These are phyloP conservation scores for Diaporthe ampelina DNA, from an alignment of 2,329 filamentous ascomycete genomes.

Conservation along the genomic window DNA sequence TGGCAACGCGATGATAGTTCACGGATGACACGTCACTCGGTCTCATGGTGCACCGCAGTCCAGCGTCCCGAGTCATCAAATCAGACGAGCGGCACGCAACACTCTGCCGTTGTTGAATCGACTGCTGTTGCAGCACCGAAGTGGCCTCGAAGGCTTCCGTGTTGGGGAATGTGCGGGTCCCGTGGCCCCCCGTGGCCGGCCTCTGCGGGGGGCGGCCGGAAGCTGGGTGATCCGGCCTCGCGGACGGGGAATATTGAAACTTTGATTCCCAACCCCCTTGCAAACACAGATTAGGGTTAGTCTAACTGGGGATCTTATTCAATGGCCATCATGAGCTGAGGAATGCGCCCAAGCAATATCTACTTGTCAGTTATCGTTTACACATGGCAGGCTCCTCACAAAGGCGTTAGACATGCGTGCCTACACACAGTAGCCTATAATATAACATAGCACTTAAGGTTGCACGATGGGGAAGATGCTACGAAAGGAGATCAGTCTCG, in stretches of 20 bases:
- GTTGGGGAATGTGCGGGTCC: constrained; percentile 16
- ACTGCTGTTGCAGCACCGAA: not conserved
- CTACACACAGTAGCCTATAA: too few relatives aligned
- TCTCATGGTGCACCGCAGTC: not conserved
- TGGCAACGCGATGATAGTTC: not conserved
- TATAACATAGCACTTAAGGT: too few relatives aligned
- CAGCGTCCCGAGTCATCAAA: constrained; percentile 12
- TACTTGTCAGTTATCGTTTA: not conserved
- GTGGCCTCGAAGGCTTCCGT: not conserved
- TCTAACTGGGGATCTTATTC: not conserved
- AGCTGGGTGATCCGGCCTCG: constrained; percentile 35
- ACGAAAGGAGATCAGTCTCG: not conserved
- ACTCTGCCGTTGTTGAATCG: constrained; percentile 6
- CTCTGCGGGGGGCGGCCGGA: constrained; percentile 36
- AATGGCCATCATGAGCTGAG: not conserved
- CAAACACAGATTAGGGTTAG: not conserved
- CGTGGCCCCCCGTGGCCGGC: constrained; percentile 16
- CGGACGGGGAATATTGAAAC: constrained; percentile 1
- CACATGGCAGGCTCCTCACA: not conserved
- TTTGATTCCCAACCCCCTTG: not conserved
- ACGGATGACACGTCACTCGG: not conserved
- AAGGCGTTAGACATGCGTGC: not conserved
- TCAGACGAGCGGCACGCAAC: constrained; percentile 9
- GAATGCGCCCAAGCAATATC: not conserved
- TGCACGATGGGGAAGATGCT: not conserved